Percentiles rank a stretch among this genome's conserved stretches.
Evolutionary conservation across 2,329 filamentous ascomycete genomes (phyloP).

Genomic region (Talaromyces sp.): DNA sequence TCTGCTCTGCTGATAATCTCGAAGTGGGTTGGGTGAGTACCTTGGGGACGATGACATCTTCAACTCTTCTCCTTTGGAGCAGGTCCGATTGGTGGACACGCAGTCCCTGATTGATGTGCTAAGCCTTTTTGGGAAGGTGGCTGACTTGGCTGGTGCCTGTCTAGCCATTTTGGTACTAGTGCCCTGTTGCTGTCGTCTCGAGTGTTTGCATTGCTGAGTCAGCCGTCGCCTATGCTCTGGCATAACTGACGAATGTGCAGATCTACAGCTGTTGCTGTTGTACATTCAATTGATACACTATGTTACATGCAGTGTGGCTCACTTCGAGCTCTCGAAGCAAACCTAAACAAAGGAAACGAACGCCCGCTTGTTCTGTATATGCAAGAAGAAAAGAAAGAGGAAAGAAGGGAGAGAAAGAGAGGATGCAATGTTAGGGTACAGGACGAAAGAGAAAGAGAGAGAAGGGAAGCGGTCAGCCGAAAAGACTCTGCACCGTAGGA

Average conservation of each 20-base stretch:
- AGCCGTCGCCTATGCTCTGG: neutral
- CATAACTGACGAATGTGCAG: too few species aligned
- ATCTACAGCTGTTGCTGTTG: neutral
- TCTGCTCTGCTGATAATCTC: too few species aligned
- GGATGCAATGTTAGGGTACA: neutral
- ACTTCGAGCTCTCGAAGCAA: neutral
- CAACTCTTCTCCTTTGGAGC: neutral
- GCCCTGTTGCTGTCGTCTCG: neutral
- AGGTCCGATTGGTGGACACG: constrained; percentile 1
- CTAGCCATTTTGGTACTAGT: neutral
- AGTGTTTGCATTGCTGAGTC: neutral
- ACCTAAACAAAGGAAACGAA: constrained; percentile 6
- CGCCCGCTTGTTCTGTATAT: constrained; percentile 12
- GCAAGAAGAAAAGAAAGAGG: neutral
- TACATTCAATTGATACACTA: constrained; percentile 7
- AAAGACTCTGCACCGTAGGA: constrained; percentile 10
- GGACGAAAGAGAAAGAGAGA: neutral
- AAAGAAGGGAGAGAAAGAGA: neutral
- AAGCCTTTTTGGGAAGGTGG: neutral
- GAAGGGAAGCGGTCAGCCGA: neutral
- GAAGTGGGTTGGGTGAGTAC: constrained; percentile 7
- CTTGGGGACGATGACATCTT: constrained; percentile 19
- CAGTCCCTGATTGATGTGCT: neutral
- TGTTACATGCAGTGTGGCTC: neutral
- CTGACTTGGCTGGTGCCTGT: neutral